Evolutionary conservation across 2,329 filamentous ascomycete species (phyloP).

Genomic region (Diaporthe sp.): DNA sequence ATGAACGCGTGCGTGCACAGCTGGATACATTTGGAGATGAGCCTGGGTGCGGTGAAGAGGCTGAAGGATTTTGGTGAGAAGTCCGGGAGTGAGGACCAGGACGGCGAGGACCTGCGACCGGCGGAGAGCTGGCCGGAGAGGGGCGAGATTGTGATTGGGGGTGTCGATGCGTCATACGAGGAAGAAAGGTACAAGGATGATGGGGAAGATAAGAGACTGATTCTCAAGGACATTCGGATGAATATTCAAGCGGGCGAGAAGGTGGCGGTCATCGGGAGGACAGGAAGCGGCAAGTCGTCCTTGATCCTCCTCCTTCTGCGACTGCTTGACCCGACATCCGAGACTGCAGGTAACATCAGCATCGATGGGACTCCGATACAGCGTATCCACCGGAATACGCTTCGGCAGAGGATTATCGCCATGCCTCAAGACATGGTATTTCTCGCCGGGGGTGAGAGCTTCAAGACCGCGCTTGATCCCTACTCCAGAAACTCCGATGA

Average conservation of each 20-base stretch:
- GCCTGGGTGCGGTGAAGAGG: slow-evolving; percentile 50
- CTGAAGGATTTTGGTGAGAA: slow-evolving; percentile 46
- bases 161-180: slow-evolving; percentile 48
- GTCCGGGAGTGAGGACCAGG: slow-evolving; percentile 44
- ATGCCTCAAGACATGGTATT: slow-evolving; percentile 61
- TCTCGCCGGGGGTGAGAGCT: slow-evolving; percentile 53
- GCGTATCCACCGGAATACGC: slow-evolving; percentile 49
- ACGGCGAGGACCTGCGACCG: slow-evolving; percentile 45
- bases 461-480: slow-evolving; percentile 52
- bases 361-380: slow-evolving; percentile 53
- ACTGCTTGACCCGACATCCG: slow-evolving; percentile 51
- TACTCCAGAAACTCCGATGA: slow-evolving; percentile 41
- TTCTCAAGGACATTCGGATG: slow-evolving; percentile 48
- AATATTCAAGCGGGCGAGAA: slow-evolving; percentile 49
- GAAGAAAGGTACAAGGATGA: not conserved
- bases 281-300: slow-evolving; percentile 54
- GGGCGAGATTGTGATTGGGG: slow-evolving; percentile 45
- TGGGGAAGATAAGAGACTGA: slow-evolving; percentile 40
- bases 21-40: slow-evolving; percentile 51
- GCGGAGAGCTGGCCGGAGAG: slow-evolving; percentile 48
- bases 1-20: slow-evolving; percentile 46
- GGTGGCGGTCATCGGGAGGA: slow-evolving; percentile 51
- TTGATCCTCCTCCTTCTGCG: slow-evolving; percentile 56
- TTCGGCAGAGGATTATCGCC: slow-evolving; percentile 56
- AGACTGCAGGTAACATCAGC: slow-evolving; percentile 44